Percentiles rank a stretch among this genome's conserved stretches.
phyloP scores from a whole-genome alignment of 495 filamentous ascomycete genomes.

The Lophiotrema nucula region DNA sequence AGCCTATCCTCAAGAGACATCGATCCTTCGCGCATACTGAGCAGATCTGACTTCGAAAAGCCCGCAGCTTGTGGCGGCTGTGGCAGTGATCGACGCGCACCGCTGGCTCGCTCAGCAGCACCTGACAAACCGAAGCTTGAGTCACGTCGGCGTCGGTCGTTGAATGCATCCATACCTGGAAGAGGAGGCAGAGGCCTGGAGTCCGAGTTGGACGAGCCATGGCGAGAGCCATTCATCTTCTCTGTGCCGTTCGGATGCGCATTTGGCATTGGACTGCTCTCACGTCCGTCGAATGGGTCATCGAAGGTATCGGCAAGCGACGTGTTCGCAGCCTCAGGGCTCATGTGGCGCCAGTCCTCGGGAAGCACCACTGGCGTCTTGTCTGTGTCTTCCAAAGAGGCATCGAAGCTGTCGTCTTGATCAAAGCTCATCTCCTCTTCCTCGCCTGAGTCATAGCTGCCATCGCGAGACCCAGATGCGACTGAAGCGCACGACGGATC shows the following conservation, averaged over 20 bases:
- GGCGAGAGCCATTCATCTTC: constrained; percentile 56
- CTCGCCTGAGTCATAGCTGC: constrained; percentile 82
- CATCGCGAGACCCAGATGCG: constrained; percentile 81
- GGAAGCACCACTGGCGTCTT: constrained; percentile 96
- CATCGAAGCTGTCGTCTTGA: constrained; percentile 89
- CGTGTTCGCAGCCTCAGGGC: constrained; percentile 54
- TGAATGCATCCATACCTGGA: constrained; percentile 30
- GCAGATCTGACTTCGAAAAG: constrained; percentile 67
- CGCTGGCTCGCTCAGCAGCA: constrained; percentile 62
- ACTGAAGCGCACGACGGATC: constrained; percentile 73
- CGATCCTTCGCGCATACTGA: constrained; percentile 62
- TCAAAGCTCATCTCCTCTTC: constrained; percentile 74
- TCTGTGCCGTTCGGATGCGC: constrained; percentile 32
- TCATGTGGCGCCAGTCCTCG: constrained; percentile 89
- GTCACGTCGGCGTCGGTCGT: constrained; percentile 26
- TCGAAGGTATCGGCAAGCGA: constrained; percentile 56
- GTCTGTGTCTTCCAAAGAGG: constrained; percentile 87
- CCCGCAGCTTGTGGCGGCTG: constrained; percentile 63
- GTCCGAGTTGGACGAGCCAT: constrained; percentile 42
- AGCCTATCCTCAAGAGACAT: constrained; percentile 82
- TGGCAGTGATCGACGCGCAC: constrained; percentile 61
- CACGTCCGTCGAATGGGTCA: constrained; percentile 63
- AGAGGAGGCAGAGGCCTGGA: constrained; percentile 42
- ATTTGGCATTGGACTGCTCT: constrained; percentile 63
- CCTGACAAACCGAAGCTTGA: constrained; percentile 53